A percentile compares a stretch with the other conserved stretches of the same genome.
Conservation (phyloP, 1,284 basidiomycete genomes). For the Ganoderma sinense region DNA sequence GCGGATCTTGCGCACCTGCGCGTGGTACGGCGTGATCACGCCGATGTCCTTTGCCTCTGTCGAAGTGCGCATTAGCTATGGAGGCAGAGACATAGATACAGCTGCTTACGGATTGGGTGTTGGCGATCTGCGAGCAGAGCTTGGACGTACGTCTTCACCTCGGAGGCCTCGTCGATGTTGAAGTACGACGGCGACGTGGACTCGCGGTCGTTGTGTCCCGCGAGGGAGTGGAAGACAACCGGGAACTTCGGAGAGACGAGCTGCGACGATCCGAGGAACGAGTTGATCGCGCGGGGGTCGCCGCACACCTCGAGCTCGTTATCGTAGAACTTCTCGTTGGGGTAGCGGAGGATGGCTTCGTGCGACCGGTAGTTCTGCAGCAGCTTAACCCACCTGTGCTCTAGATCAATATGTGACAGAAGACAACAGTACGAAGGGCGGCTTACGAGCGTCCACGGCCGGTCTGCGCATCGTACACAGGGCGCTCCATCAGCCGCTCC, state of each 20-base stretch:
- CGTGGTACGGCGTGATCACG: slow-evolving; percentile 63
- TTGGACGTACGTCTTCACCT: slow-evolving; percentile 49
- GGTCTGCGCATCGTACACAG: slow-evolving; percentile 48
- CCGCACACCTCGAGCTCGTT: slow-evolving; percentile 56
- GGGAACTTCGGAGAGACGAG: slow-evolving; percentile 47
- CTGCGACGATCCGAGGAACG: slow-evolving; percentile 34
- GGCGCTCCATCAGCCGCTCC: slow-evolving; percentile 55
- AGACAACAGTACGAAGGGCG: not conserved
- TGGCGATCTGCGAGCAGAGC: slow-evolving; percentile 32
- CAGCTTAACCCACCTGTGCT: slow-evolving; percentile 54
- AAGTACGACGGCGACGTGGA: slow-evolving; percentile 56
- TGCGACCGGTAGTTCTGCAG: slow-evolving; percentile 68
- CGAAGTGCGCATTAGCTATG: not conserved
- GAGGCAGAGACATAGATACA: too few species aligned
- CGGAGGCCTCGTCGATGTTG: slow-evolving; percentile 53
- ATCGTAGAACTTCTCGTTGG: slow-evolving; percentile 64
- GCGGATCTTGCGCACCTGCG: slow-evolving; percentile 58
- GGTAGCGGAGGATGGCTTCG: slow-evolving; percentile 59
- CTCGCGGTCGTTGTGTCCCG: slow-evolving; percentile 52
- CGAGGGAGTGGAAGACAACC: slow-evolving; percentile 54
- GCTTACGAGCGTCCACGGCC: slow-evolving; percentile 46
- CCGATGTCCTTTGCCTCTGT: slow-evolving; percentile 49
- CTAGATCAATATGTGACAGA: not conserved
- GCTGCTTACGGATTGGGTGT: slow-evolving; percentile 24
- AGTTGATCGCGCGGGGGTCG: slow-evolving; percentile 42